phyloP scores from a whole-genome alignment of 352 stramenopile species.

The Phytophthora colocasiae region DNA sequence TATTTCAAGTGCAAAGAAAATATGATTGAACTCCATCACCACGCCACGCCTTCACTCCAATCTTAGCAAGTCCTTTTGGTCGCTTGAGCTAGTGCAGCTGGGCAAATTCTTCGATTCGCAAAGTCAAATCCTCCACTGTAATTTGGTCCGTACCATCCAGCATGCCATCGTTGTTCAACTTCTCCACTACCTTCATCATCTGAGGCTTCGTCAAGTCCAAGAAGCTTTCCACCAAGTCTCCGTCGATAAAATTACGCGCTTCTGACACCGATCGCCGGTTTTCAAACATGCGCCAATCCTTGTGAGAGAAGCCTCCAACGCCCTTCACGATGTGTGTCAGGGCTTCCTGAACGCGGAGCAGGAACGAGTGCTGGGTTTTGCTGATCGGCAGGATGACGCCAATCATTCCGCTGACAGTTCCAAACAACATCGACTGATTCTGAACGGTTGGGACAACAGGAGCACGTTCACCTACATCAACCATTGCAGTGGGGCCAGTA shows the following conservation, averaged over 20 bases:
- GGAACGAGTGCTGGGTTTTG: constrained; percentile 93
- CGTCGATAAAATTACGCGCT: constrained; percentile 95
- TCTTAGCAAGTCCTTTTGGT: neutral
- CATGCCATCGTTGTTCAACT: constrained; percentile 91
- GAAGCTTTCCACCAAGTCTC: constrained; percentile 95
- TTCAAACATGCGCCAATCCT: constrained; percentile 93
- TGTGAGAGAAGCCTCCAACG: constrained; percentile 94
- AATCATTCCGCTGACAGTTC: constrained; percentile 96
- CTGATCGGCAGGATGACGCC: constrained; percentile 92
- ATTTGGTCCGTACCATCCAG: constrained; percentile 67
- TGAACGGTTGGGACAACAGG: constrained; percentile 14
- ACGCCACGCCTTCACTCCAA: constrained; percentile 3
- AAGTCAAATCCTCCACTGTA: constrained; percentile 74
- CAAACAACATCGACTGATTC: constrained; percentile 90
- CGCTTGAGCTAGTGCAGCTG: constrained; percentile 67
- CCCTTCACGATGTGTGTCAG: constrained; percentile 91
- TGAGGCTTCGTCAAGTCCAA: constrained; percentile 92
- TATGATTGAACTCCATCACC: constrained; percentile 15
- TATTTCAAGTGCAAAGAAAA: constrained; percentile 29
- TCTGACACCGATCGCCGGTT: constrained; percentile 87
- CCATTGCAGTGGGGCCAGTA: constrained; percentile 48
- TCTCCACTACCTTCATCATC: constrained; percentile 91
- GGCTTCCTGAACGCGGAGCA: constrained; percentile 90
- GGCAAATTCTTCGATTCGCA: constrained; percentile 77
- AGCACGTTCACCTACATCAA: constrained; percentile 47